Percentiles rank a stretch among this genome's conserved stretches.
phyloP scores from a whole-genome alignment of 192 early-diverging fungal genomes.

The Fimicolochytrium jonesii region DNA sequence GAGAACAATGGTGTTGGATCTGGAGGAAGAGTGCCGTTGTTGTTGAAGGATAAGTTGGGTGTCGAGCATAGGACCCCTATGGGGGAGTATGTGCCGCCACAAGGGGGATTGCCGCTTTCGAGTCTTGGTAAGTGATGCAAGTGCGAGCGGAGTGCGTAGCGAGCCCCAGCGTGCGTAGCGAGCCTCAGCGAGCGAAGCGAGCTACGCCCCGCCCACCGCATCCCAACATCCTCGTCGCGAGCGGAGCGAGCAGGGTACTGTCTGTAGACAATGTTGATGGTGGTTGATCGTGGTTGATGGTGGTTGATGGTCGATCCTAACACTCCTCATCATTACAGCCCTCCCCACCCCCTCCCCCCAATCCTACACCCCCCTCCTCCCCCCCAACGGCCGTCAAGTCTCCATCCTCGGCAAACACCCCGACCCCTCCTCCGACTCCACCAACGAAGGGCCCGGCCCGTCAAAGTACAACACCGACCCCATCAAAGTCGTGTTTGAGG shows the following conservation, averaged over 20 bases:
- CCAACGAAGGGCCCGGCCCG: slow-evolving; percentile 40
- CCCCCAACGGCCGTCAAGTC: slow-evolving; percentile 38
- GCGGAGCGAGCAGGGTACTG: too few species aligned
- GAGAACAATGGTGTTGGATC: too few species aligned
- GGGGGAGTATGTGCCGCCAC: slow-evolving; percentile 42
- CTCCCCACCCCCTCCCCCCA: slow-evolving; percentile 46
- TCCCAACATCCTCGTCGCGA: too few species aligned
- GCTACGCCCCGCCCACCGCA: too few species aligned
- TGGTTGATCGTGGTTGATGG: too few species aligned
- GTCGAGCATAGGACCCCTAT: slow-evolving; percentile 38
- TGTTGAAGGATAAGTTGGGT: slow-evolving; percentile 18
- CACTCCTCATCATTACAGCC: slow-evolving; percentile 19
- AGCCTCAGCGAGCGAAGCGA: too few species aligned
- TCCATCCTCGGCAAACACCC: slow-evolving; percentile 51
- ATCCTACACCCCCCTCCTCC: slow-evolving; percentile 42
- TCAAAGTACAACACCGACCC: slow-evolving; percentile 32
- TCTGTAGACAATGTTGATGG: too few species aligned
- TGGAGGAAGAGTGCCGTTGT: too few species aligned
- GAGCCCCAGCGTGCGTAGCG: too few species aligned
- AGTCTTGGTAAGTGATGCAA: slow-evolving; percentile 26
- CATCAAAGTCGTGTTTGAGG: slow-evolving; percentile 28
- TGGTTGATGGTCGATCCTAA: neutral
- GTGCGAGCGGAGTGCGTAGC: too few species aligned
- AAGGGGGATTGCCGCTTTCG: slow-evolving; percentile 30
- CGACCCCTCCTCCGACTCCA: neutral